Evolutionary conservation across 345 rosid genomes (phyloP), one percentile per base, ranked within the genome.

Genomic region (Gossypium herbaceum): DNA sequence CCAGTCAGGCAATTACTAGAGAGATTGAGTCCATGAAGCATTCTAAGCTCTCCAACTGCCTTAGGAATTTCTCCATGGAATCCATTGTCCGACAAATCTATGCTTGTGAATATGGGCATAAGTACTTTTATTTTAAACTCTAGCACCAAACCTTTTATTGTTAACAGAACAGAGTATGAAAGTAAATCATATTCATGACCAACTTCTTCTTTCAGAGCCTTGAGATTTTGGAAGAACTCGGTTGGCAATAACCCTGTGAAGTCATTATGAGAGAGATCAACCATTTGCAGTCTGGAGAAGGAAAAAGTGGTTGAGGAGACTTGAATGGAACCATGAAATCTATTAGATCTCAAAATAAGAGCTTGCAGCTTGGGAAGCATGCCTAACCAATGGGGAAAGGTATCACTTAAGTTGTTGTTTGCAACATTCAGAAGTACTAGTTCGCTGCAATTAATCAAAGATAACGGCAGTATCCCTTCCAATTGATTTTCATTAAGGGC

Each of bases 181-280:
- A 34, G 41, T 34, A 5, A 34, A 20, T 19, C 27, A 20, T 56
- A 0, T 19, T 9, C 27, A 12, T 19, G 9, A 9, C 12, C 16
- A 25, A 15, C 7, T 34, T 15, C 72, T 16, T 20, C 8, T 29
- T 11, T 75, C 54, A 75, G 67, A 2, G 63, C 72, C 11, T 9
- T 61, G 15, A 55, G 43, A 54, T 7, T 54, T 1, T 54, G 20
- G 57, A 54, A 17, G 9, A 54, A 54, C 19, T 54, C 19, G 1
- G 62, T 24, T 0, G 77, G 77, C 43, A 68, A 48, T 11, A 5
- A 2, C 24, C 80, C 77, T 0, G 1, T 2, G 13, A 76, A 39
- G 7, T 61, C 24, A 70, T 77, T 80, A 5, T n/a, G 4, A 1
- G 71, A 71, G 41, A 82, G 60, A 54, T 51, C 77, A n/a, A 68